Evolutionary conservation across 2,329 filamentous ascomycete genomes (phyloP), one percentile per base, ranked within the genome.

Genomic region (Monilinia polystroma): DNA sequence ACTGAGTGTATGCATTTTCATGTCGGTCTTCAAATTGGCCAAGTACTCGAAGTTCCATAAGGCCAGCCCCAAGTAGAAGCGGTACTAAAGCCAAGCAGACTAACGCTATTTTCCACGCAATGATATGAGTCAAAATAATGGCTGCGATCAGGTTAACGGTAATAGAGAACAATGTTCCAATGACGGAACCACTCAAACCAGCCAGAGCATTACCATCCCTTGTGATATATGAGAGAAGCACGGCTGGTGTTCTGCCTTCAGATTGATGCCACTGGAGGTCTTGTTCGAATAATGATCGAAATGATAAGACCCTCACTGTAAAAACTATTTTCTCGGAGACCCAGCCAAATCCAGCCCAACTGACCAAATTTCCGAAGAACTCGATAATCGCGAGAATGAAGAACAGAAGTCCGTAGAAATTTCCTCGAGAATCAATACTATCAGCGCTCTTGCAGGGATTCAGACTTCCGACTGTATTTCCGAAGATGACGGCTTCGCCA

Each of bases 31-130:
- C 85, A 60, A 88, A 89, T 52, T 83, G 81, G 3, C 84, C 82
- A 2, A 91, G 81, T 4, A 87, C 82, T 4, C 83, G 83, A 16
- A 92, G 81, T 70, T 90, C 85, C 85, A 62, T 62, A 4, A 62
- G 58, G 23, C 58, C 58, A 38, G 58, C 92, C 4, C 86, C 88
- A 0, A 92, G 81, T 10, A 92, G 83, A 26, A 92, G 78, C 0
- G 90, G 90, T 4, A 62, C 58, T 18, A 62, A 18, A 41, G 58
- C 58, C 29, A 62, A n/a, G 23, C 58, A 62, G 7, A 62, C 89
- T 14, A 93, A 76, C 0, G 89, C 89, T 67, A 93, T 90, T 73
- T 85, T 89, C 90, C 90, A 93, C 4, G 87, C 87, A 59, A 92
- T 81, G 56, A 91, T 85, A 69, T 90, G 88, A 0, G 89, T 86